Evolutionary conservation across 2,329 filamentous ascomycete genomes (phyloP), one percentile per base, ranked within the genome.

Genomic region (Corynespora cassiicola): DNA sequence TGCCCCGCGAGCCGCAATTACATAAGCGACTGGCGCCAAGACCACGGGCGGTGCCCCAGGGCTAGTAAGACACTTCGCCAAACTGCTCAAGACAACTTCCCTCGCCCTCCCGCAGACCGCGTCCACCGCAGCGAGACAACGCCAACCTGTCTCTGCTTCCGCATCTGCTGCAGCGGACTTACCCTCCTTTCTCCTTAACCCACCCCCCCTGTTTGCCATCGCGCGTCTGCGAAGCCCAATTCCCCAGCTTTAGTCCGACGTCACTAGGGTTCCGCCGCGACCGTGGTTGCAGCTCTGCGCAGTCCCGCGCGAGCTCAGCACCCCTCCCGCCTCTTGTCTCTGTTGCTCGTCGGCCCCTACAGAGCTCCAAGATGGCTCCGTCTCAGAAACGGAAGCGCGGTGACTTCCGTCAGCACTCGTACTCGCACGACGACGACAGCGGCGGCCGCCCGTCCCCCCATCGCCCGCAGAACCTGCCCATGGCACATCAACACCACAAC

Each of bases 341-440:
- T 54, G n/a, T n/a, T n/a, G n/a, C n/a, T n/a, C n/a, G n/a, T n/a
- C n/a, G n/a, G n/a, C n/a, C n/a, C n/a, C n/a, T 49, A 54, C 52
- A 58, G 50, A 45, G 56, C 56, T 52, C 61, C 48, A 61, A 20
- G 26, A 81, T 81, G 79, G 70, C 76, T 63, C 76, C 75, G 50
- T 66, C 65, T 49, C 69, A 71, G 36, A 85, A 84, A 72, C 74
- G 81, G 47, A 84, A 84, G 72, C 72, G 76, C 42, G 64, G 68
- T 21, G 75, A 78, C 31, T 31, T 14, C 30, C 67, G 72, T 45
- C n/a, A n/a, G n/a, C n/a, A n/a, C n/a, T 68, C 62, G 30, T 69
- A 65, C 41, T 69, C 73, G 10, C 63, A 74, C 33, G 73, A 77
- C 27, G 64, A 62, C 48, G 68, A 74, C 39, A 58, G 54, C 31